Conservation (phyloP, 805 yeast genomes). For the Kluyveromyces wickerhamii region DNA sequence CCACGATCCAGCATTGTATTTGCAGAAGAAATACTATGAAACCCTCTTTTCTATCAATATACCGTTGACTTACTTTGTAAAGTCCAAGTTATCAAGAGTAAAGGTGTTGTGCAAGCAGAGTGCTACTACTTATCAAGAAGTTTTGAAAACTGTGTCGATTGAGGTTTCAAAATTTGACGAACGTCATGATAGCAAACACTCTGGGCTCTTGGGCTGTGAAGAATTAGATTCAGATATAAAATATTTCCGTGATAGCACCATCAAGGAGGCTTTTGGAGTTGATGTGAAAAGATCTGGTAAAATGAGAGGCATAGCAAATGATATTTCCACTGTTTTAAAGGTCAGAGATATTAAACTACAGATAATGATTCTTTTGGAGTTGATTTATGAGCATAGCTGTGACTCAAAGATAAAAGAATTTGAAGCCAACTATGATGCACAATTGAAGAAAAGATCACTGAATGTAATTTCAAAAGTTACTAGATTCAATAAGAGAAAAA, state of each 20-base stretch:
- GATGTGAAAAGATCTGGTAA: background rate
- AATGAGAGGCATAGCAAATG: slow-evolving; percentile 13
- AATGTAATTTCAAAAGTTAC: slow-evolving; percentile 24
- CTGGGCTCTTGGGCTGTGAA: slow-evolving; percentile 25
- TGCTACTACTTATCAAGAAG: slow-evolving; percentile 13
- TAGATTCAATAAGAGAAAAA: slow-evolving; percentile 15
- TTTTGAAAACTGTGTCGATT: slow-evolving; percentile 29
- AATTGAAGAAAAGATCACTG: slow-evolving; percentile 25
- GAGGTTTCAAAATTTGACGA: slow-evolving; percentile 35
- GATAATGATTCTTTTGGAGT: slow-evolving; percentile 40
- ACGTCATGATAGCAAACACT: slow-evolving; percentile 30
- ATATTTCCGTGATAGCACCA: background rate
- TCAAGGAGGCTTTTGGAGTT: background rate
- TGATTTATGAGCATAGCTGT: slow-evolving; percentile 30
- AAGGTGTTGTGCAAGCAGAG: slow-evolving; percentile 33
- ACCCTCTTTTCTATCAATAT: slow-evolving; percentile 29
- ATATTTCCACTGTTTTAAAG: slow-evolving; percentile 36
- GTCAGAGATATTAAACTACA: slow-evolving; percentile 52
- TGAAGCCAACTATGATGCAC: slow-evolving; percentile 18
- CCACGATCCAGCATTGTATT: slow-evolving; percentile 18
- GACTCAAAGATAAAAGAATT: slow-evolving; percentile 31
- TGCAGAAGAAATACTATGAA: slow-evolving; percentile 30
- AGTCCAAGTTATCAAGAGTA: slow-evolving; percentile 43
- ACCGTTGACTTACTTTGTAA: slow-evolving; percentile 36
- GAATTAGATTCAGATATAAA: background rate